A percentile compares a stretch with the other conserved stretches of the same genome.
phyloP scores from a whole-genome alignment of 1,139 yeast species.

The Saccharomyces uvarum region DNA sequence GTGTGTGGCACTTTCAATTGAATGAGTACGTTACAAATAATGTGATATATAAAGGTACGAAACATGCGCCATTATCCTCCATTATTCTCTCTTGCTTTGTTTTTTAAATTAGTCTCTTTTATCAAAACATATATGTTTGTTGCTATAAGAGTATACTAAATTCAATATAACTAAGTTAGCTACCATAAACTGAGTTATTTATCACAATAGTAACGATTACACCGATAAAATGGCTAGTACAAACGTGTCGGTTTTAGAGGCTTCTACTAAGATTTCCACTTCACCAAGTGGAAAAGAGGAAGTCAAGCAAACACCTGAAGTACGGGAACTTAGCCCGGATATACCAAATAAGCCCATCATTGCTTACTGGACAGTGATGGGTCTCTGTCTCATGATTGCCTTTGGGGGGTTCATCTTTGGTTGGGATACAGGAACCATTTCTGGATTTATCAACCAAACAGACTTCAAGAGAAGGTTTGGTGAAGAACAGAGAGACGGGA shows the following conservation, averaged over 20 bases:
- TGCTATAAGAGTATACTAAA: not conserved
- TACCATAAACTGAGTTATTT: not conserved
- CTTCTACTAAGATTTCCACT: not conserved
- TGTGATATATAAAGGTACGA: not conserved
- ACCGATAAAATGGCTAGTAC: not conserved
- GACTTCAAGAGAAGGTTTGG: conserved; percentile 48
- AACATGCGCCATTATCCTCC: not conserved
- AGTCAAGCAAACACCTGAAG: not conserved
- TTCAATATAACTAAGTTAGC: not conserved
- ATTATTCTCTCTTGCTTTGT: not conserved
- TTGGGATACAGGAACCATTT: conserved; percentile 68
- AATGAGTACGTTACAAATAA: not conserved
- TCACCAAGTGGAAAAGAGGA: not conserved
- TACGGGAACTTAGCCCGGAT: conserved; percentile 6
- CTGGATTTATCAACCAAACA: conserved; percentile 54
- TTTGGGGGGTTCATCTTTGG: conserved; percentile 64
- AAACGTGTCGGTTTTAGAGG: not conserved
- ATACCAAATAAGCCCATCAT: conserved; percentile 40
- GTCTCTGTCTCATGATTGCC: conserved; percentile 40
- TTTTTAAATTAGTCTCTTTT: not conserved
- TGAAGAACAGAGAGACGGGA: conserved; percentile 39
- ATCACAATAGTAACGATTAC: not conserved
- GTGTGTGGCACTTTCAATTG: not conserved
- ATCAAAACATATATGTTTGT: not conserved
- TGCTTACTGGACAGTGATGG: conserved; percentile 28